Base-by-base conservation (phyloP, 371 early-diverging fungal genomes). In the Mortierella sp. region DNA sequence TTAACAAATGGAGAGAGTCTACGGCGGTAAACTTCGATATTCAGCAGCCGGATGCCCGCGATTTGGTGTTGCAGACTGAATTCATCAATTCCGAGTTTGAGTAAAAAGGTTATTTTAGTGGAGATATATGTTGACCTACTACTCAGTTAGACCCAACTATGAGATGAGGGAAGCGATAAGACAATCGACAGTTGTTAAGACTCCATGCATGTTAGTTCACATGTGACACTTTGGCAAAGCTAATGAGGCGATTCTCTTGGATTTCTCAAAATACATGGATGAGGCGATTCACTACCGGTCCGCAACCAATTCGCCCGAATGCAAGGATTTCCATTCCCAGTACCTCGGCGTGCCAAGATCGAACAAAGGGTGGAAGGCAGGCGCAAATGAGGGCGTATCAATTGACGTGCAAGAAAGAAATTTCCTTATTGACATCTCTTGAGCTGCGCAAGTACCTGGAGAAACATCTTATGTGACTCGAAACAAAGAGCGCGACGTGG, bases 101-200 rank as follows among this genome's bases (percentile, higher is more conserved):
- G 53, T 28, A 61, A 4, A 69, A 69, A 19, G 69, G 69, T 7
- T 52, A 62, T 53, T 69, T 41, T 69, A 62, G 69, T 69, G 69
- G 69, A 61, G 69, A 40, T 69, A 62, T n/a, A 62, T 69, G 69
- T 19, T 69, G 45, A 69, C 63, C 10, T 69, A 69, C 47, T 69
- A 69, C 22, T 43, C 57, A 9, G 22, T 60, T 5, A 59, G 68
- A 33, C 68, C 68, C 16, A 59, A 43, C 33, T 15, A 0, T 16
- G 10, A 24, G 50, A 0, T 67, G 22, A 4, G 68, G 28, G 52
- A 67, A 60, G 2, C 48, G 5, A 43, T 67, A 32, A 45, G 68
- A 38, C 5, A 33, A 16, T 22, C 15, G n/a, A 10, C 50, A 15
- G 10, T 16, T 24, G 33, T 59, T 1, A 22, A 41, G 21, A 50